Conservation (phyloP, 805 yeast species). For the Candida dajiaensis region DNA sequence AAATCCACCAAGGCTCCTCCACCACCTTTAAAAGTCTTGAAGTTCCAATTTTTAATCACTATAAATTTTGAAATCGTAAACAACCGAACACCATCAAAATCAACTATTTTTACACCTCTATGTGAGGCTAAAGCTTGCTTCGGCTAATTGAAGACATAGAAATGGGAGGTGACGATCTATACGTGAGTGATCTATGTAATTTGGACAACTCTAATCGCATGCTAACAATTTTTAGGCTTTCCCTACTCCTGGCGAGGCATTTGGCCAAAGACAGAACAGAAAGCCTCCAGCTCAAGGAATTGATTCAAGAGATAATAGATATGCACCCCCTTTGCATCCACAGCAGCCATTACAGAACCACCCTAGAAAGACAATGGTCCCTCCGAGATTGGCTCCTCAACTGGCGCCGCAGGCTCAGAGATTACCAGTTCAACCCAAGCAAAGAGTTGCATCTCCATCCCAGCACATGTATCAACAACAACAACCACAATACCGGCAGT, state of each 20-base stretch:
- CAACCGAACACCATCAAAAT: slow-evolving; percentile 1
- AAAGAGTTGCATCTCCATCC: slow-evolving; percentile 3
- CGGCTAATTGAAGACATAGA: background rate
- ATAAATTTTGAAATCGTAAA: background rate
- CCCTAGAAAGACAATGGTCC: background rate
- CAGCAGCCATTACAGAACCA: slow-evolving; percentile 2
- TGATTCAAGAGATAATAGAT: background rate
- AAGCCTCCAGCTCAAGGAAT: slow-evolving; percentile 6
- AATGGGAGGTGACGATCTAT: slow-evolving; percentile 25
- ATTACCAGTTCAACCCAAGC: background rate
- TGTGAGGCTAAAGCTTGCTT: background rate
- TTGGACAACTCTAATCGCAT: background rate
- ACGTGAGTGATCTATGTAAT: slow-evolving; percentile 10
- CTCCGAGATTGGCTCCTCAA: background rate
- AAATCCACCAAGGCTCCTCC: background rate
- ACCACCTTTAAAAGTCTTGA: no score
- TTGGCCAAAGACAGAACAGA: slow-evolving; percentile 16
- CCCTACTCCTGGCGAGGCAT: slow-evolving; percentile 27
- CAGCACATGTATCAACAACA: slow-evolving; percentile 6
- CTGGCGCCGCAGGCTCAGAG: background rate
- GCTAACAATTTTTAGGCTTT: slow-evolving; percentile 18
- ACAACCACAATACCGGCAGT: slow-evolving; percentile 7
- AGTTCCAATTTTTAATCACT: no score
- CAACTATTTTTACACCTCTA: background rate
- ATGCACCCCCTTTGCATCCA: slow-evolving; percentile 3